phyloP scores from a whole-genome alignment of 2,329 filamentous ascomycete species.

The Drechmeria coniospora region DNA sequence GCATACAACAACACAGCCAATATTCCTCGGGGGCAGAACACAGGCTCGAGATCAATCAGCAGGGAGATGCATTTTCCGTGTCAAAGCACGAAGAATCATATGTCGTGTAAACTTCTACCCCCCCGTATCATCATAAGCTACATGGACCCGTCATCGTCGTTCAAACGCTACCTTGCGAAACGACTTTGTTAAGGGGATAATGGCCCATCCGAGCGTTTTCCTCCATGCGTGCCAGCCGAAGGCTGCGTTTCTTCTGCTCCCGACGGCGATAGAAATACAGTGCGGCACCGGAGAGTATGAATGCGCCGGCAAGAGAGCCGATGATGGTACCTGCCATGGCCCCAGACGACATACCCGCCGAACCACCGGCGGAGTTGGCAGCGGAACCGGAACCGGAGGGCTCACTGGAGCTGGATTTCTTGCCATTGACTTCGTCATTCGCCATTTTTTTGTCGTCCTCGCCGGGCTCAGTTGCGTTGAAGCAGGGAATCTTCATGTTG shows the following conservation, averaged over 20 bases:
- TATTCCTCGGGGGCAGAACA: no score
- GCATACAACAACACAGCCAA: no score
- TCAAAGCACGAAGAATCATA: no score
- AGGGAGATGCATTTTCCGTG: no score
- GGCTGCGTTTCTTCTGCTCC: background rate
- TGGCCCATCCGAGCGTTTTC: constrained; percentile 2
- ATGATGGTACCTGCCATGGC: constrained; percentile 1
- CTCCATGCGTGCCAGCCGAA: constrained; percentile 1
- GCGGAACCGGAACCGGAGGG: constrained; percentile 2
- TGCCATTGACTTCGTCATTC: no score
- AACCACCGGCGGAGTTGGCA: background rate
- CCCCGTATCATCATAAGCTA: no score
- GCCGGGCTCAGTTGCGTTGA: constrained; percentile 23
- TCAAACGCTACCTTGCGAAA: no score
- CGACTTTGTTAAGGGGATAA: constrained; percentile 1
- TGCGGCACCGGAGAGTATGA: background rate
- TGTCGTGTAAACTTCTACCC: no score
- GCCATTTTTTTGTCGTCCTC: constrained; percentile 9
- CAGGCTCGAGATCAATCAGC: no score
- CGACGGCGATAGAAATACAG: constrained; percentile 1
- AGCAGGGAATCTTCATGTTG: constrained; percentile 21
- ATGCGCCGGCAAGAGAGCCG: background rate
- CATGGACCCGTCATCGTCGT: no score
- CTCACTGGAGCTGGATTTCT: constrained; percentile 5
- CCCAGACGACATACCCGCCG: background rate